Base-by-base conservation (phyloP, 768 basidiomycete genomes). In the Phaeotremella fagi region DNA sequence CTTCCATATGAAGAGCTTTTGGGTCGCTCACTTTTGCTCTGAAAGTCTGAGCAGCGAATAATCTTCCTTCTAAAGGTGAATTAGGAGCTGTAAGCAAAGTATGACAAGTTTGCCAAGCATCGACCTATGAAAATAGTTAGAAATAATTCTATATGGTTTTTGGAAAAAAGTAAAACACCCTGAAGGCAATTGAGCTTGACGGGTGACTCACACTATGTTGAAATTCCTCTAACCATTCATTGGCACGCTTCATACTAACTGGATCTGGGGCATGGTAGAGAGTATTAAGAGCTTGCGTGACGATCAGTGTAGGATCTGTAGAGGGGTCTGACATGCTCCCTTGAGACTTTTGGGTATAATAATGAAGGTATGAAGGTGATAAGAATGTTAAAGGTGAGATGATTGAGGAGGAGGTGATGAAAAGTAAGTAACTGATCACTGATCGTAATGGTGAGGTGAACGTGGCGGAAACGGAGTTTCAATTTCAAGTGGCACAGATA, bases 31-130 rank as follows among this genome's bases (percentile, higher is more conserved):
- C 95, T 81, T 99, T 99, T 45, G 87, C 80, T 71, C 92, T 81
- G 72, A 99, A 88, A 0, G 95, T 98, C 76, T 99, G 95, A 0
- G 94, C 91, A 7, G 91, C 92, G 68, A 99, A 97, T 48, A 95
- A 76, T 73, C 90, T 88, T 33, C 89, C 88, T 48, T 88, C 81
- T 27, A 78, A 72, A 2, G 89, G 87, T 2, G 83, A 83, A 63
- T 90, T 86, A 41, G 84, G 82, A 4, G 85, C 83, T 59, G 85
- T 82, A 60, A 99, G 82, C 64, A 99, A 83, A 75, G 86, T 80
- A 77, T 94, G 92, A 76, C 90, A 95, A 47, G 88, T 88, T 63
- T 85, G 81, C 95, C 95, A 99, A 64, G 95, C 92, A 76, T 95
- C 90, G 75, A 83, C 81, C 95, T 99, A 18, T 6, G 12, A 9